Base-by-base conservation (phyloP, 306 rosid genomes). In the Castanospermum australe region DNA sequence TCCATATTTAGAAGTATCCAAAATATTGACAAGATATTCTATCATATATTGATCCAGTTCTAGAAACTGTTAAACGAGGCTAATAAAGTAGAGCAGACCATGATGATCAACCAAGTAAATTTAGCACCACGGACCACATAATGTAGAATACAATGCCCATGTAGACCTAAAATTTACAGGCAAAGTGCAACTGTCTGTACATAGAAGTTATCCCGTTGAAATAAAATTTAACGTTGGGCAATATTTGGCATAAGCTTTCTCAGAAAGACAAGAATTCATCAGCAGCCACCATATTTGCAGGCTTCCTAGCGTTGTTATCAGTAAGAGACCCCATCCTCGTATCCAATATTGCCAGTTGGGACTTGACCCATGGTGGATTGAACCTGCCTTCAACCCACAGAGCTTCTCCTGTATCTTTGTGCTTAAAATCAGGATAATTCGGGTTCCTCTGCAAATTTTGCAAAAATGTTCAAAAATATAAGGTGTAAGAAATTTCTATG, bases 401-500 rank as follows among this genome's bases (percentile, higher is more conserved):
- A 66, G 98, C 98, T 78, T 91, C 98, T 75, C 98, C 98, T 6
- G 98, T 88, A 71, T 95, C 98, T 84, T 93, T 95, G 88, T 91
- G 97, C 79, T 95, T 95, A 80, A 95, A 95, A 82, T 93, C 97
- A 7, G 97, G 96, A 82, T 81, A 90, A 75, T 85, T 95, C 8
- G 99, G 95, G 85, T 89, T 95, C 91, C 88, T 93, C 98, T 95
- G 97, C 67, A 45, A 82, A 25, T 66, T 60, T 65, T 28, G 15
- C 74, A 82, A 14, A 71, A 33, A 60, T 28, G 57, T 63, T 76
- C 51, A 0, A 54, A 14, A 12, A 71, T 39, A 50, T 9, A 39
- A 62, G 32, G 17, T 35, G n/a, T 24, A 7, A 45, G n/a, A 60
- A 66, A 81, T 67, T 81, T 71, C 50, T 17, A 50, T 39, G 55